Base-by-base conservation (phyloP, 2,329 filamentous ascomycete genomes). In the Exophiala mesophila region DNA sequence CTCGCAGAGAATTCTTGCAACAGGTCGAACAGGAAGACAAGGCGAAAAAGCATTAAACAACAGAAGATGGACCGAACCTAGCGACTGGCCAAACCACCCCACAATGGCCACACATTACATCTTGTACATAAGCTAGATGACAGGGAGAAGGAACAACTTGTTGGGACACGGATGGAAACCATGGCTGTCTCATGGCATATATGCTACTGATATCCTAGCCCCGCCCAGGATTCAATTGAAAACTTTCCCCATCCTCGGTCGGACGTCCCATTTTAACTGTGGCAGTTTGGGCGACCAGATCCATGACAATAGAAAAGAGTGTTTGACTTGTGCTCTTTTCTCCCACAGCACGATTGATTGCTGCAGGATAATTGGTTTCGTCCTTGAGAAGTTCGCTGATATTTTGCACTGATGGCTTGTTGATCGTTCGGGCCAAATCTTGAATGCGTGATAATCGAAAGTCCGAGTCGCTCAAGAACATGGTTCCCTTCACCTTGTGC, bases 1-100 rank as follows among this genome's bases (percentile, higher is more conserved):
- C n/a, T 13, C 24, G 41, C 54, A 74, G 71, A 60, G 67, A 73
- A 44, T 75, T 74, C 58, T 46, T 75, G 55, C 70, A 73, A 52
- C 64, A 65, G 45, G 63, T 69, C 37, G 67, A 73, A 50, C 67
- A 65, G 39, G 70, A 69, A 47, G 65, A 70, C 55, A 71, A 71
- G 59, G 61, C 60, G 30, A 62, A 64, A 30, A 44, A 48, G 33
- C 46, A 55, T 35, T 53, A 49, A 37, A 42, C 15, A 16, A 31
- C n/a, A n/a, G n/a, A n/a, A n/a, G n/a, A n/a, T n/a, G n/a, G n/a
- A n/a, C n/a, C n/a, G n/a, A n/a, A n/a, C n/a, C n/a, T n/a, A n/a
- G n/a, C n/a, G n/a, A n/a, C n/a, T n/a, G n/a, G n/a, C n/a, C n/a
- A n/a, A n/a, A n/a, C n/a, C n/a, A n/a, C n/a, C n/a, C n/a, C 12